Evolutionary conservation across 345 rosid species (phyloP).

Genomic region (Fremontodendron californicum): DNA sequence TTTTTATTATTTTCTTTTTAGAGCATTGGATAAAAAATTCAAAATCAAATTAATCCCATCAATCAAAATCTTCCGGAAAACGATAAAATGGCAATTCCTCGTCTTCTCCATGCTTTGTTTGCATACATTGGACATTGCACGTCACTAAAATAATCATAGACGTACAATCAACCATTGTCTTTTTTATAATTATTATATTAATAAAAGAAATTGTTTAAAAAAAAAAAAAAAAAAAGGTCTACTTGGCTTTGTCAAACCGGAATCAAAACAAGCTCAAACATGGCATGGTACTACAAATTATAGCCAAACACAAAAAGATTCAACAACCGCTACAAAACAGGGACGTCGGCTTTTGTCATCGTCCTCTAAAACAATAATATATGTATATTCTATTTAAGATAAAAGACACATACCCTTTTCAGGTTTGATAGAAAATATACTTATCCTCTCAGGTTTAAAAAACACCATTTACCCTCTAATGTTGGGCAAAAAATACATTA

Average conservation of each 20-base stretch:
- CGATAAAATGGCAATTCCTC: slow-evolving; percentile 1
- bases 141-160: not conserved
- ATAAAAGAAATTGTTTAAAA: too few species aligned
- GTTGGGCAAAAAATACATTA: too few species aligned
- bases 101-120: not conserved
- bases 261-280: not conserved
- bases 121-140: slow-evolving; percentile 11
- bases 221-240: not conserved
- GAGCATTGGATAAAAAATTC: too few species aligned
- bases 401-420: too few species aligned
- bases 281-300: not conserved
- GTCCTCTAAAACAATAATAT: not conserved
- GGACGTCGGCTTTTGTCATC: not conserved
- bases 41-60: not conserved
- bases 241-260: slow-evolving; percentile 10
- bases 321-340: slow-evolving; percentile 7
- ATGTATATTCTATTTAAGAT: too few species aligned
- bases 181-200: too few species aligned
- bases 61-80: not conserved
- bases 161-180: not conserved
- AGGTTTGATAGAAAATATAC: too few species aligned
- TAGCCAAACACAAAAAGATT: not conserved
- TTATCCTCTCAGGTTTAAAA: too few species aligned
- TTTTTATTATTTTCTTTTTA: too few species aligned
- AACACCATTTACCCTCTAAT: too few species aligned